Percentiles rank a stretch among this genome's conserved stretches.
These are phyloP conservation scores for Xylariaceae sp. DNA, from an alignment of 2,329 filamentous ascomycete species.

Conservation along the genomic window DNA sequence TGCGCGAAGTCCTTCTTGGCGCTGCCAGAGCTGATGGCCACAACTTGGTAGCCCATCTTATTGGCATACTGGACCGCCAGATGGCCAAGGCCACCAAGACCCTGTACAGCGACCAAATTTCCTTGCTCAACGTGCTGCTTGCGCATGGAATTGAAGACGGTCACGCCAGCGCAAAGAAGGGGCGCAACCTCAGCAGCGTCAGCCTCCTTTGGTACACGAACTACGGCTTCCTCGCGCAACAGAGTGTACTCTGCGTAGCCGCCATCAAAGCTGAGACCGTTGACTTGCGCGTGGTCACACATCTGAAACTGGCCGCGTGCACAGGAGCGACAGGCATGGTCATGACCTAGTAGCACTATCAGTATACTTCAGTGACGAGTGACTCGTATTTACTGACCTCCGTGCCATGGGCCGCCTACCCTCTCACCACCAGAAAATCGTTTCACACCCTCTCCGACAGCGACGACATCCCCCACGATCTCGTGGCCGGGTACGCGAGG, in stretches of 20 bases:
- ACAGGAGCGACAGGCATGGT: conserved; percentile 59
- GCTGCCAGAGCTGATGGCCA: conserved; percentile 62
- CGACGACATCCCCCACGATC: conserved; percentile 63
- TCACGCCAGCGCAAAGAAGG: conserved; percentile 62
- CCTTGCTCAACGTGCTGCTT: conserved; percentile 51
- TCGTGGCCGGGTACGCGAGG: conserved; percentile 69
- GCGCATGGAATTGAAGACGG: conserved; percentile 57
- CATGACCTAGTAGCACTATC: conserved; percentile 45
- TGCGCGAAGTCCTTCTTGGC: conserved; percentile 65
- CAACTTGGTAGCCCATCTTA: conserved; percentile 72
- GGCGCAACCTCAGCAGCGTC: conserved; percentile 53
- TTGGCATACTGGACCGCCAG: conserved; percentile 71
- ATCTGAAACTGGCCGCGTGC: conserved; percentile 62
- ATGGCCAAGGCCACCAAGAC: conserved; percentile 73
- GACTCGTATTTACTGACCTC: conserved; percentile 38
- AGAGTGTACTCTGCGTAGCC: conserved; percentile 64
- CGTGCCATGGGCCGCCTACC: conserved; percentile 67
- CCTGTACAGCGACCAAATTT: conserved; percentile 57
- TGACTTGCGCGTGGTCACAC: conserved; percentile 59
- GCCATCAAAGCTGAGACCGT: conserved; percentile 63
- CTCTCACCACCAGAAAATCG: conserved; percentile 60
- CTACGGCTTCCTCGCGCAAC: conserved; percentile 57
- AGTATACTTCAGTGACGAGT: background rate
- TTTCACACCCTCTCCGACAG: conserved; percentile 53
- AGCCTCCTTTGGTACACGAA: conserved; percentile 50